These are phyloP conservation scores for Colletotrichum godetiae DNA, from an alignment of 2,329 filamentous ascomycete genomes.

Conservation along the genomic window DNA sequence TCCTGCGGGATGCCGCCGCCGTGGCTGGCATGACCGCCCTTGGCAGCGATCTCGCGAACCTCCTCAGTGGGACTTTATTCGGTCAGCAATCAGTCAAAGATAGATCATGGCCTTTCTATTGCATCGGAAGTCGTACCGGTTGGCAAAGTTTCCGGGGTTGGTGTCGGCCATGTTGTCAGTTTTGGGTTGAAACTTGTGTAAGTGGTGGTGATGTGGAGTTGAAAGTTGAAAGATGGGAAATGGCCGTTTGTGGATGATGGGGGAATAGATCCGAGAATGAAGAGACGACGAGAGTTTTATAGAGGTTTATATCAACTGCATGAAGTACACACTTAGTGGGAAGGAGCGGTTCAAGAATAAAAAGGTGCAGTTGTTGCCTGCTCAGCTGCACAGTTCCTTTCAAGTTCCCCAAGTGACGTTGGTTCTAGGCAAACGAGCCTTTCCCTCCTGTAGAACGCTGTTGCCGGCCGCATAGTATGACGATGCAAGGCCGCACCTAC, in stretches of 20 bases:
- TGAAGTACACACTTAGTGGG: not conserved
- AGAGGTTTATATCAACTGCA: conserved; percentile 3
- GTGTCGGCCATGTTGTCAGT: conserved; percentile 29
- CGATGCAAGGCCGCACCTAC: not conserved
- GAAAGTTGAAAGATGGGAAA: not conserved
- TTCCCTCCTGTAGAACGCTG: conserved; percentile 14
- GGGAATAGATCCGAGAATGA: not conserved
- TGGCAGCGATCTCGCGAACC: conserved; percentile 53
- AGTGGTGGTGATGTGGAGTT: not conserved
- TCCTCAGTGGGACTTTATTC: conserved; percentile 53
- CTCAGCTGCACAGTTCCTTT: not conserved
- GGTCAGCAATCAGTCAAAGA: not conserved
- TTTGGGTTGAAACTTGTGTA: not conserved
- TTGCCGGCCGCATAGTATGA: conserved; percentile 14
- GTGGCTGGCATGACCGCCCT: conserved; percentile 53
- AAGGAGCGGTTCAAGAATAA: not conserved
- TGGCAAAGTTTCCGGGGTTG: conserved; percentile 39
- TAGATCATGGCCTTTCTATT: no score
- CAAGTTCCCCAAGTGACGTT: conserved; percentile 25
- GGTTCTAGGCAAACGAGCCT: conserved; percentile 4
- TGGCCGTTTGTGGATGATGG: not conserved
- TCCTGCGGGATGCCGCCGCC: conserved; percentile 47
- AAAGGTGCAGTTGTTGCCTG: not conserved
- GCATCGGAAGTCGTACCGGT: conserved; percentile 44
- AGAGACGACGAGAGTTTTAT: not conserved